Percentiles rank a stretch among this genome's conserved stretches.
Conservation (phyloP, 2,329 filamentous ascomycete species). For the Zymoseptoria ardabiliae region DNA sequence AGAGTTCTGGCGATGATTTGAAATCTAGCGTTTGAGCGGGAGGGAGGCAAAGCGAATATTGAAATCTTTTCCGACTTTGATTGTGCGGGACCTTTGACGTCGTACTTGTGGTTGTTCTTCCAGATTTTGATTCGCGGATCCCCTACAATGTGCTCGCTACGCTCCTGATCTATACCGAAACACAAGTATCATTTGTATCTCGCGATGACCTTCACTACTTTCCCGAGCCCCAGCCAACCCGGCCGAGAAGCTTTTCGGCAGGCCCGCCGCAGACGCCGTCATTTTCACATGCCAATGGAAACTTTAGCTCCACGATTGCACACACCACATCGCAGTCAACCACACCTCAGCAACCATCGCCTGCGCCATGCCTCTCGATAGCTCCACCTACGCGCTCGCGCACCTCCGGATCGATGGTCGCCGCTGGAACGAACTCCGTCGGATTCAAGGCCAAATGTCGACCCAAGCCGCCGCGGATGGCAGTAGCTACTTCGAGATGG, state of each 20-base stretch:
- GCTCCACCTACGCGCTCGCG: constrained; percentile 80
- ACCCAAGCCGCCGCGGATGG: constrained; percentile 91
- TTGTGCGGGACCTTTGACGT: not conserved
- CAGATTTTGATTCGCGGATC: not conserved
- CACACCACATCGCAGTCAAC: not conserved
- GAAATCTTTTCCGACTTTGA: not conserved
- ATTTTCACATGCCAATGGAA: not conserved
- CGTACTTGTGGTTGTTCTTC: not conserved
- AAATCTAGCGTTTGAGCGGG: not conserved
- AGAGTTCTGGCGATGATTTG: not conserved
- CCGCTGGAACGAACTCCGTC: constrained; percentile 93
- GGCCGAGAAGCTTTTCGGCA: not conserved
- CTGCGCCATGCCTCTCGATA: constrained; percentile 78
- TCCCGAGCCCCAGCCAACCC: too few species aligned
- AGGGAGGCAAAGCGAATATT: not conserved
- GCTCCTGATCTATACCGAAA: not conserved
- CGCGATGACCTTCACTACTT: too few species aligned
- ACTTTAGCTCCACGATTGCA: not conserved
- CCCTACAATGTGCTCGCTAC: not conserved
- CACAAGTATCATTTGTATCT: not conserved
- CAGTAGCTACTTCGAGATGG: constrained; percentile 90
- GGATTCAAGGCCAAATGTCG: constrained; percentile 79
- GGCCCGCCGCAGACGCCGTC: not conserved
- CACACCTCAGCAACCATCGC: not conserved
- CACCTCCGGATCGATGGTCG: constrained; percentile 63